Percentiles rank a stretch among this genome's conserved stretches.
Conservation (phyloP, 108 stramenopile species). For the Hondaea fermentalgiana region DNA sequence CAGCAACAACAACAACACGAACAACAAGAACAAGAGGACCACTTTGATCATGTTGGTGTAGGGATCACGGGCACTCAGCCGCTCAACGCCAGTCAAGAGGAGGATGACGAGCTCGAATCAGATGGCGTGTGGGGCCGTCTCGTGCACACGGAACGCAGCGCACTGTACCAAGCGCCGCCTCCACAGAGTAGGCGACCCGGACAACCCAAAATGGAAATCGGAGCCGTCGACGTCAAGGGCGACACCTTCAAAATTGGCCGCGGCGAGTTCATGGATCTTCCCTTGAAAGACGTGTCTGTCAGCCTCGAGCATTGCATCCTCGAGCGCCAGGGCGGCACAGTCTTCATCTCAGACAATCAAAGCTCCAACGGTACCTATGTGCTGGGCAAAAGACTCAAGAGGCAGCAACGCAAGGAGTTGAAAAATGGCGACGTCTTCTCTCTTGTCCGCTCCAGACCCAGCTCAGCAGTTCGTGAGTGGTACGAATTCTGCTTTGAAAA, state of each 20-base stretch:
- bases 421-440: background rate
- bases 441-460: background rate
- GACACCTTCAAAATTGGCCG: background rate
- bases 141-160: slow-evolving; percentile 3
- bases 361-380: slow-evolving; percentile 3
- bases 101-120: background rate
- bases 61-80: background rate
- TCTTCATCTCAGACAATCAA: background rate
- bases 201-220: background rate
- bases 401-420: background rate
- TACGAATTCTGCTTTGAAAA: slow-evolving; percentile 5
- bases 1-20: background rate
- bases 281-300: background rate
- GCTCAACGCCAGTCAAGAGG: background rate
- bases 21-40: background rate
- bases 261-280: background rate
- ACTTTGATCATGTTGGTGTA: background rate
- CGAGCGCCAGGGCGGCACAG: background rate
- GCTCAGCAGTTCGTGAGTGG: background rate
- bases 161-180: background rate
- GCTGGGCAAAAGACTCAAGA: background rate
- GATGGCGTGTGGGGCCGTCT: slow-evolving; percentile 1
- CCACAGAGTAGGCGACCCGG: background rate
- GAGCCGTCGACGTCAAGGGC: background rate
- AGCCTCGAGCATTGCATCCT: background rate